These are phyloP conservation scores for Penicillium paradoxum DNA, from an alignment of 495 filamentous ascomycete species.

Conservation along the genomic window DNA sequence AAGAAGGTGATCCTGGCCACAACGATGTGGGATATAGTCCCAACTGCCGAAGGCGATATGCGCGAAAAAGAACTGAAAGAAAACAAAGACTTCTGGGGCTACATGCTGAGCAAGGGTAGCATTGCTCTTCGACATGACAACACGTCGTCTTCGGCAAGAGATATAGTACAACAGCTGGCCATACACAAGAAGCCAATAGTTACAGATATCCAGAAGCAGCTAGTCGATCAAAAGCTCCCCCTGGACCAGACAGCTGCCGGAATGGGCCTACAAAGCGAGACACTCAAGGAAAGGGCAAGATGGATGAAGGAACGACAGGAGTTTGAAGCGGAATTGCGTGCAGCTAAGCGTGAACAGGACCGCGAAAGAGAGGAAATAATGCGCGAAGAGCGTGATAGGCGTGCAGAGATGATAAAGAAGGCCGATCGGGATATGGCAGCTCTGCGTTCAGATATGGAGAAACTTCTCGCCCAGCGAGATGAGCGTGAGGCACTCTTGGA, in stretches of 20 bases:
- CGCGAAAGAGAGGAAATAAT: neutral
- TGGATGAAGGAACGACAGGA: neutral
- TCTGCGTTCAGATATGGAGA: neutral
- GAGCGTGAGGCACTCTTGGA: neutral
- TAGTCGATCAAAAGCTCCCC: neutral
- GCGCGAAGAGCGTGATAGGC: neutral
- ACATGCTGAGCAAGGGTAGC: conserved; percentile 3
- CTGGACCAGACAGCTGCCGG: conserved; percentile 1
- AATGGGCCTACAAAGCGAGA: neutral
- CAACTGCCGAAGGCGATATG: neutral
- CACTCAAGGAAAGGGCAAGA: neutral
- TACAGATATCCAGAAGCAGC: neutral
- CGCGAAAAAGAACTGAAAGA: conserved; percentile 2
- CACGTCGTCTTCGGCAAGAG: neutral
- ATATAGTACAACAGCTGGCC: neutral
- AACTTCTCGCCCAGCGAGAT: neutral
- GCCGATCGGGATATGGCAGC: neutral
- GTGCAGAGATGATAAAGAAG: conserved; percentile 1
- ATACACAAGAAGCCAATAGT: neutral
- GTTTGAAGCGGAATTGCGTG: neutral
- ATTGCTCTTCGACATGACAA: conserved; percentile 1
- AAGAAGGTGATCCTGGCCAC: conserved; percentile 39
- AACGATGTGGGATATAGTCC: conserved; percentile 37
- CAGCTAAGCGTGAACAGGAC: neutral
- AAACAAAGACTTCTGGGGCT: conserved; percentile 2